Evolutionary conservation across 371 early-diverging fungal species (phyloP).

Genomic region (Rhizopus arrhizus): DNA sequence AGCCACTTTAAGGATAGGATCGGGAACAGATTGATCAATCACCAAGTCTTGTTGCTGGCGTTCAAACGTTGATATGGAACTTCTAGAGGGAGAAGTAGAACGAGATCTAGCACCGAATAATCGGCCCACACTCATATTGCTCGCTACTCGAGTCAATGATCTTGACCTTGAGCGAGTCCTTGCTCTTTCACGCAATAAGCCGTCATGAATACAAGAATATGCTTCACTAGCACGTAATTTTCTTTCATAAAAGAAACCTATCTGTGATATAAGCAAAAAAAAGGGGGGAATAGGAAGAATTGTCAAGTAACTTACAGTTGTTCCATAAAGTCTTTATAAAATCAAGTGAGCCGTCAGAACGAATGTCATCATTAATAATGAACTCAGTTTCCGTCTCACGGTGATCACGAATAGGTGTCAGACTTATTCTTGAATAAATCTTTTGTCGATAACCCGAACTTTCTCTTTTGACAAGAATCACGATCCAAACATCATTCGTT

Average conservation of each 20-base stretch:
- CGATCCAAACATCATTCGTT: conserved; percentile 37
- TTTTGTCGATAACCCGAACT: conserved; percentile 17
- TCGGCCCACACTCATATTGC: conserved; percentile 43
- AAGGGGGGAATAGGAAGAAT: background rate
- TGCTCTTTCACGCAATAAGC: conserved; percentile 33
- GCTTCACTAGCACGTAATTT: conserved; percentile 31
- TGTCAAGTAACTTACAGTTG: conserved; percentile 17
- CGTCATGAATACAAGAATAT: conserved; percentile 32
- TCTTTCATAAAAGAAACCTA: conserved; percentile 45
- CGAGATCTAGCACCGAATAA: conserved; percentile 38
- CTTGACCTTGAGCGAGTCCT: conserved; percentile 48
- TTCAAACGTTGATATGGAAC: conserved; percentile 3
- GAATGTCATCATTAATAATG: conserved; percentile 13
- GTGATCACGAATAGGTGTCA: conserved; percentile 28
- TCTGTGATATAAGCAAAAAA: background rate
- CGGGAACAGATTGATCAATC: conserved; percentile 17
- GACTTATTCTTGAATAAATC: conserved; percentile 23
- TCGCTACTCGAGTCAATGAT: conserved; percentile 43
- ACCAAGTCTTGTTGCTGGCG: background rate
- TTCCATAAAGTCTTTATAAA: conserved; percentile 33
- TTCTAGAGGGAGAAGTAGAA: conserved; percentile 41
- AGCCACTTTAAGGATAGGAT: conserved; percentile 29
- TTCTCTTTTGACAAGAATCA: conserved; percentile 28
- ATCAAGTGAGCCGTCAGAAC: conserved; percentile 14
- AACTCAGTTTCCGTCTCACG: conserved; percentile 27